phyloP scores from a whole-genome alignment of 2,329 filamentous ascomycete species.

The Nemania serpens region DNA sequence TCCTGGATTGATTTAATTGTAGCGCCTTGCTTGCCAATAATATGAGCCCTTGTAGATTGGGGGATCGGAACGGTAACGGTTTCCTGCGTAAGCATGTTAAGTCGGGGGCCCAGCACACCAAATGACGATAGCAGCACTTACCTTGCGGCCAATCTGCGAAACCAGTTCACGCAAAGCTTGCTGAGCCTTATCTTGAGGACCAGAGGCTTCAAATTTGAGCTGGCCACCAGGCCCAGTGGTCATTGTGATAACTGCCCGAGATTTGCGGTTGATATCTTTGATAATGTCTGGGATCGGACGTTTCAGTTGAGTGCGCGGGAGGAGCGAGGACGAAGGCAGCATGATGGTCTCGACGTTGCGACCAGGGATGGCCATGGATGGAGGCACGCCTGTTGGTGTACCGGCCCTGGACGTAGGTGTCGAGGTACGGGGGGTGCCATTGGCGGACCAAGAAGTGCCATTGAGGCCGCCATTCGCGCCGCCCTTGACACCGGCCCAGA shows the following conservation, averaged over 20 bases:
- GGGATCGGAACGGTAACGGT: constrained; percentile 80
- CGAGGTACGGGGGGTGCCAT: constrained; percentile 63
- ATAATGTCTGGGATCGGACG: constrained; percentile 84
- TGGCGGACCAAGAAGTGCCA: constrained; percentile 56
- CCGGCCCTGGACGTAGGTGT: constrained; percentile 65
- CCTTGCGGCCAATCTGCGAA: constrained; percentile 84
- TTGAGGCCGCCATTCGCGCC: constrained; percentile 58
- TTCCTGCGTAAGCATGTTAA: constrained; percentile 42
- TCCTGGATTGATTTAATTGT: constrained; percentile 90
- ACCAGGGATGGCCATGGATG: constrained; percentile 77
- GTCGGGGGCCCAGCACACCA: background rate
- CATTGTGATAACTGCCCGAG: constrained; percentile 83
- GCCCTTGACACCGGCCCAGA: constrained; percentile 76
- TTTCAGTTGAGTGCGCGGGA: constrained; percentile 77
- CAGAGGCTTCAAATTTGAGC: constrained; percentile 82
- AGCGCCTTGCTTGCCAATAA: constrained; percentile 90
- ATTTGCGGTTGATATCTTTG: constrained; percentile 90
- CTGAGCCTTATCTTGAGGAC: constrained; percentile 80
- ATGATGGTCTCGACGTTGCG: constrained; percentile 78
- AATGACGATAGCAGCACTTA: constrained; percentile 47
- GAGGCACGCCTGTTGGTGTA: constrained; percentile 52
- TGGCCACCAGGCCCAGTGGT: constrained; percentile 72
- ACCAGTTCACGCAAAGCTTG: constrained; percentile 89
- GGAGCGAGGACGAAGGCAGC: constrained; percentile 75
- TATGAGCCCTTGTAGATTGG: constrained; percentile 79